Conservation (phyloP, 2,329 filamentous ascomycete genomes). For the Endoconidiophora laricicola region DNA sequence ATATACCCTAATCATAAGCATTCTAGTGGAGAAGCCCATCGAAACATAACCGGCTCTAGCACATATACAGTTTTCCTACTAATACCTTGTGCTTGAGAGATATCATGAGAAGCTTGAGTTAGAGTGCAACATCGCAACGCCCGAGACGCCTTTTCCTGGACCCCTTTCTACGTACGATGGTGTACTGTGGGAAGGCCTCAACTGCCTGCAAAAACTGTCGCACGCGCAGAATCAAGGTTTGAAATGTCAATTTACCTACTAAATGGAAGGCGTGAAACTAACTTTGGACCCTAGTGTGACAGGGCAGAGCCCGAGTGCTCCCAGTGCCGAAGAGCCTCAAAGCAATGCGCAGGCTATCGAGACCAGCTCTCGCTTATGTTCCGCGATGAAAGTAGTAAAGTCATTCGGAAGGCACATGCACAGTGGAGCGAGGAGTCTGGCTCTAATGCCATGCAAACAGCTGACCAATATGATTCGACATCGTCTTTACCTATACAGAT, state of each 20-base stretch:
- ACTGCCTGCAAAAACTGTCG: conserved; percentile 38
- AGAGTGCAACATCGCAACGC: too few species aligned
- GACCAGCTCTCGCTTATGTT: conserved; percentile 50
- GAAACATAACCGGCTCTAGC: too few species aligned
- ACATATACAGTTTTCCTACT: too few species aligned
- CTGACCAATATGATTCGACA: too few species aligned
- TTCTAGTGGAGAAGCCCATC: too few species aligned
- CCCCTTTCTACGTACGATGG: conserved; percentile 22
- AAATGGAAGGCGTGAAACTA: neutral
- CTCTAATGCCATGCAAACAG: neutral
- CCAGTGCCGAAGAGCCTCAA: conserved; percentile 43
- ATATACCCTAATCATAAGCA: too few species aligned
- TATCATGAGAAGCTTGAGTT: too few species aligned
- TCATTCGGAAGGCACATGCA: conserved; percentile 40
- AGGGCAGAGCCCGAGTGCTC: conserved; percentile 43
- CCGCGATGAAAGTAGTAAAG: conserved; percentile 47
- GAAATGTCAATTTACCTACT: neutral
- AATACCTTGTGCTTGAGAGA: too few species aligned
- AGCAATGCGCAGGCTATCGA: conserved; percentile 46
- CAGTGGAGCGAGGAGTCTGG: conserved; percentile 24
- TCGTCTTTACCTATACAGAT: too few species aligned
- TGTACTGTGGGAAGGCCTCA: conserved; percentile 40
- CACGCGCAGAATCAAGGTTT: conserved; percentile 36
- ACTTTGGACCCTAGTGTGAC: conserved; percentile 32
- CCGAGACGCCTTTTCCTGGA: neutral